These are phyloP conservation scores for Linderina pennispora DNA, from an alignment of 192 early-diverging fungal genomes.

Conservation along the genomic window DNA sequence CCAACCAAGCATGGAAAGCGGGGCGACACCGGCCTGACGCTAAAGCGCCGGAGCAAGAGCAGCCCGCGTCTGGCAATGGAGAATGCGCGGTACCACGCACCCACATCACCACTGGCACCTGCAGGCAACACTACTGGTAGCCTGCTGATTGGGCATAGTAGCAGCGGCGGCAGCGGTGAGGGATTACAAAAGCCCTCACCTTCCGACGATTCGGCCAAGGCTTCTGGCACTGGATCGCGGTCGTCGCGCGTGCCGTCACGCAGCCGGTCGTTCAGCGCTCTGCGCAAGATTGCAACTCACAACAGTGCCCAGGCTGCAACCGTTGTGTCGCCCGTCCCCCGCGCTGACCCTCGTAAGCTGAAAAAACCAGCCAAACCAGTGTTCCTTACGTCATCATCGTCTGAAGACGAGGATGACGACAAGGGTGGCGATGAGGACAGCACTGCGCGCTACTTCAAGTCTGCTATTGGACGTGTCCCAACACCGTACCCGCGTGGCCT, in stretches of 20 bases:
- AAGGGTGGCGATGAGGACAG: not conserved
- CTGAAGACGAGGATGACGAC: not conserved
- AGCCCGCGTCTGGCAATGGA: not conserved
- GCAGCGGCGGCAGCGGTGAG: too few relatives aligned
- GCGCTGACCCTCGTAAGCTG: not conserved
- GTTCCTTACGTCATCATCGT: constrained; percentile 5
- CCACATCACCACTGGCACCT: not conserved
- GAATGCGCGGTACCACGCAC: not conserved
- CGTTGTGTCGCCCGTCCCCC: not conserved
- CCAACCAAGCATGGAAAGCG: too few relatives aligned
- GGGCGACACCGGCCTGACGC: too few relatives aligned
- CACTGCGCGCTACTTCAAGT: constrained; percentile 7
- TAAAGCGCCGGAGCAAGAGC: not conserved
- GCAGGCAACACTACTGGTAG: not conserved
- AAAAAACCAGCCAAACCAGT: not conserved
- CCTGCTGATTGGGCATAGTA: too few relatives aligned
- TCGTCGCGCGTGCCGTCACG: constrained; percentile 3
- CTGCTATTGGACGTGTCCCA: constrained; percentile 23
- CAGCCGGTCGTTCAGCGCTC: constrained; percentile 25
- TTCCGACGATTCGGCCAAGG: too few relatives aligned
- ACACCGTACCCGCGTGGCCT: constrained; percentile 32
- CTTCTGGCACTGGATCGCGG: too few relatives aligned
- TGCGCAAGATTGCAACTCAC: constrained; percentile 29
- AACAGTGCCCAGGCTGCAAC: constrained; percentile 27
- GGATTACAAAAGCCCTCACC: not conserved